Percentiles rank a stretch among this genome's conserved stretches.
These are phyloP conservation scores for Tulasnella sp. DNA, from an alignment of 768 basidiomycete species.

Conservation along the genomic window DNA sequence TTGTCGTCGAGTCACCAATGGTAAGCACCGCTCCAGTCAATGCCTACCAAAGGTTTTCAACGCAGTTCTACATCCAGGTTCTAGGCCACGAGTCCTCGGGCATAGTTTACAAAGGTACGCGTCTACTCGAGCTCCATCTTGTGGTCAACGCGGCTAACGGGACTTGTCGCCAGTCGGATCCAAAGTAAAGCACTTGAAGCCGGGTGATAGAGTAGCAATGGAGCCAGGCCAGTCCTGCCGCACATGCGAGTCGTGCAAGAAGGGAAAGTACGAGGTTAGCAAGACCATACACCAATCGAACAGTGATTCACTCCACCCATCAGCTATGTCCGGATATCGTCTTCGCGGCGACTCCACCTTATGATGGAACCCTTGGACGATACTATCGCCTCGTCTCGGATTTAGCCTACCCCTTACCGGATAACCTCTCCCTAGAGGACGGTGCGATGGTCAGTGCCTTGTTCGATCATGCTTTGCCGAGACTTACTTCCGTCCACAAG, in stretches of 20 bases:
- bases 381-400: constrained; percentile 83
- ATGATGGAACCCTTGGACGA: constrained; percentile 77
- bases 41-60: background rate
- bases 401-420: constrained; percentile 70
- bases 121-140: too few relatives aligned
- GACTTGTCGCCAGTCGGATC: constrained; percentile 59
- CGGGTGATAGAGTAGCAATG: constrained; percentile 80
- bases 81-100: constrained; percentile 92
- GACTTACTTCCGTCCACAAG: constrained; percentile 28
- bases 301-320: background rate
- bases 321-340: constrained; percentile 76
- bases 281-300: background rate
- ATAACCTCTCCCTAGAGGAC: constrained; percentile 79
- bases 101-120: constrained; percentile 50
- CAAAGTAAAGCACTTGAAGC: constrained; percentile 60
- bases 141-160: too few relatives aligned
- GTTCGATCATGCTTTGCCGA: background rate
- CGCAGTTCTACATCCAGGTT: constrained; percentile 37
- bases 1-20: constrained; percentile 70
- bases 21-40: constrained; percentile 27
- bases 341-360: constrained; percentile 89
- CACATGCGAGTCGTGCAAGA: constrained; percentile 72
- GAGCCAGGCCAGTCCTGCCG: constrained; percentile 85
- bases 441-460: constrained; percentile 68
- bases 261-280: constrained; percentile 66